Evolutionary conservation across 2,329 filamentous ascomycete genomes (phyloP), one percentile per base, ranked within the genome.

Genomic region (Monosporascus sp.): DNA sequence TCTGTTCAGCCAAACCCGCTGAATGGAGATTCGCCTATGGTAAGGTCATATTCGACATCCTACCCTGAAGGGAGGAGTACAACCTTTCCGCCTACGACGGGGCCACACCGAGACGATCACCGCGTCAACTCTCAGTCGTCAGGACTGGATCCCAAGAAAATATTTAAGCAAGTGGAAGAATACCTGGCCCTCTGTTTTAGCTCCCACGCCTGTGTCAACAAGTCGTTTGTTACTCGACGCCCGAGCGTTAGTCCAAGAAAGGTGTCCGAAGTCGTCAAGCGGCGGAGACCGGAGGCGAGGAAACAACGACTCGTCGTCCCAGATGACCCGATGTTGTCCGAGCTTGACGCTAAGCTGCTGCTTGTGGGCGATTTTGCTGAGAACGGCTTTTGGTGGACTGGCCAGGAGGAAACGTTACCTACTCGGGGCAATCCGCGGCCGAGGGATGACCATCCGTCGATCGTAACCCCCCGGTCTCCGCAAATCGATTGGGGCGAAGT

Each of bases 301-400:
- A 68, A 55, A 56, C 72, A 68, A 50, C 60, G 53, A 54, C 64
- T 52, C 57, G 60, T 22, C 31, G 61, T 44, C 50, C 64, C 56
- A 57, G 67, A 70, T 51, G 73, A 72, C 54, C 67, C 70, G 44
- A 71, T 72, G 25, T 68, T 84, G 3, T 78, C 79, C 37, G 85
- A 89, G 48, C 70, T 91, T 20, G 89, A 94, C 65, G 82, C 86
- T 1, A 94, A 91, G 64, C 80, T 88, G 5, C 72, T 93, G 20
- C 74, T 91, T 6, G 68, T 92, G 2, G 89, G 88, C 2, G 83
- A 92, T 62, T 78, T 92, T 59, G 87, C 85, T 1, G 89, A 94
- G 65, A 94, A 94, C 64, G 89, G 88, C 2, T 82, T 81, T 7
- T 93, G 88, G 89, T 93, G 89, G 88, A 85, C 86, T 47, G 88